A percentile compares a stretch with the other conserved stretches of the same genome.
Evolutionary conservation across 1,139 yeast genomes (phyloP).

Genomic region (Hanseniaspora uvarum): DNA sequence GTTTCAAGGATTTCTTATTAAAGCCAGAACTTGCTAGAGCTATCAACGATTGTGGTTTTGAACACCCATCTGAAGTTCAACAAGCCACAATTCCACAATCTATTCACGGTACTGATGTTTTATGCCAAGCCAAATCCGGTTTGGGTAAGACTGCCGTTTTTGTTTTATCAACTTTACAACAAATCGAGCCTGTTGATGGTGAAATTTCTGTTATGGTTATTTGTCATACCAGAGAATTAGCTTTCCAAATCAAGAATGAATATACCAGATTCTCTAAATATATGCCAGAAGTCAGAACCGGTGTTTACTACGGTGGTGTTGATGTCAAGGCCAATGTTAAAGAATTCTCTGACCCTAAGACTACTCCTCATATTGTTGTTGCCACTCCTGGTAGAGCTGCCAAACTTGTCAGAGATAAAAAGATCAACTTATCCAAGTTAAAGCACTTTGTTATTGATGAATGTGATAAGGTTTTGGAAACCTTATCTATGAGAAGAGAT

Average conservation of each 20-base stretch:
- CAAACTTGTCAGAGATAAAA: slow-evolving; percentile 86
- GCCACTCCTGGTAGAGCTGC: slow-evolving; percentile 98
- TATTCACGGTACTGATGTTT: slow-evolving; percentile 91
- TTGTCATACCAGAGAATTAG: slow-evolving; percentile 97
- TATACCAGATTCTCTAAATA: slow-evolving; percentile 96
- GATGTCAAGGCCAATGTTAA: slow-evolving; percentile 80
- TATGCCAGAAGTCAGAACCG: slow-evolving; percentile 95
- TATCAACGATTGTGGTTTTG: slow-evolving; percentile 97
- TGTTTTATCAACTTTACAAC: slow-evolving; percentile 90
- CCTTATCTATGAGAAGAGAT: slow-evolving; percentile 91
- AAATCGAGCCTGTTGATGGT: slow-evolving; percentile 94
- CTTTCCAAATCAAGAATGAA: slow-evolving; percentile 95
- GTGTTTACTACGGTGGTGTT: slow-evolving; percentile 95
- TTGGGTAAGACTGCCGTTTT: slow-evolving; percentile 98
- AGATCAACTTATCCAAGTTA: slow-evolving; percentile 75
- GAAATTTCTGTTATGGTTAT: slow-evolving; percentile 88
- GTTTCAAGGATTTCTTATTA: slow-evolving; percentile 92
- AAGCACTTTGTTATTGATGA: slow-evolving; percentile 95
- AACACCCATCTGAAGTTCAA: slow-evolving; percentile 99
- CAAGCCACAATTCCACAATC: slow-evolving; percentile 98
- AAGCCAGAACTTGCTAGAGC: slow-evolving; percentile 96
- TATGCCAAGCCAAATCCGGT: slow-evolving; percentile 99
- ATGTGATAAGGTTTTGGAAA: slow-evolving; percentile 95
- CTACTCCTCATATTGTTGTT: slow-evolving; percentile 92
- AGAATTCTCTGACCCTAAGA: slow-evolving; percentile 79